Base-by-base conservation (phyloP, 2,329 filamentous ascomycete species). In the Arthrocladium fulminans region DNA sequence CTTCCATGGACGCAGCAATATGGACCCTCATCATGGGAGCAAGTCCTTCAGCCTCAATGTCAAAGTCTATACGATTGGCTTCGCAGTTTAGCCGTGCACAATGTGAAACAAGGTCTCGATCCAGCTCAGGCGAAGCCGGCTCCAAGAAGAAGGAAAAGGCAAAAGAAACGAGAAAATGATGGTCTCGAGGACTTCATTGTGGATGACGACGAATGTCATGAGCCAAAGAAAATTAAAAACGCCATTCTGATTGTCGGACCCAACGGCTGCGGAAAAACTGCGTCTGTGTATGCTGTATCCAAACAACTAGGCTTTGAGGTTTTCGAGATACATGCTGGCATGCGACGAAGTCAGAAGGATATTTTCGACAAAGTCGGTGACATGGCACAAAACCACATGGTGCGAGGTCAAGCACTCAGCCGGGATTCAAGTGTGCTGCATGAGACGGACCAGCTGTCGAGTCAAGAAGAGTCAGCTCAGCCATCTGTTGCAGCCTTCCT, bases 331-430 rank as follows among this genome's bases (percentile, higher is more conserved):
- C 94, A 94, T 60, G 71, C 90, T 0, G 80, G 87, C 51, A 87
- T 80, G 56, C 81, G 89, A 44, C 77, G 92, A 53, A 94, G 80
- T 60, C 90, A 89, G 25, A 92, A 84, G 63, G 92, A 98, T 59
- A 81, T 98, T 41, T 64, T 94, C 27, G 92, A 98, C 59, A 86
- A 79, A 57, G 87, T 98, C 38, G 94, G 92, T 34, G 88, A 98
- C 65, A 97, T 98, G 90, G 92, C 88, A 3, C 83, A 83, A 52
- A 97, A 98, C 59, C 92, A 98, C 65, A 75, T 95, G 1, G 90
- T 98, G 17, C 80, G 29, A 20, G 51, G 49, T 13, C 35, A 50
- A 34, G 19, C 35, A 19, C 32, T 49, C 10, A 57, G 56, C 42
- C 35, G 55, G 48, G 45, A 43, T 27, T 56, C 55, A 27, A 55